phyloP scores from a whole-genome alignment of 2,329 filamentous ascomycete genomes.

The Monosporascus cannonballus region DNA sequence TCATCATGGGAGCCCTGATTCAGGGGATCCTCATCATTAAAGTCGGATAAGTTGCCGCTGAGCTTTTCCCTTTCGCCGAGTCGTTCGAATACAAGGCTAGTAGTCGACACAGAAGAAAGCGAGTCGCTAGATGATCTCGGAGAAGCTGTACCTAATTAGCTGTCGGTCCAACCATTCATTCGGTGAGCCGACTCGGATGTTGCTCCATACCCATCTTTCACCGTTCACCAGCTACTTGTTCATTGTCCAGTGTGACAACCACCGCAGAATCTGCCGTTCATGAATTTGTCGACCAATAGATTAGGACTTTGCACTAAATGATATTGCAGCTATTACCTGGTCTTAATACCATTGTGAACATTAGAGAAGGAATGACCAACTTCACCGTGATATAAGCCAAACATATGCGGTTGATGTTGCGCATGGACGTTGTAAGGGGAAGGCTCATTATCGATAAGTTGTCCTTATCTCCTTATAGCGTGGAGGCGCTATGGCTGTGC shows the following conservation, averaged over 20 bases:
- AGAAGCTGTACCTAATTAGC: conserved; percentile 19
- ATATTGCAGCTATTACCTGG: too few relatives aligned
- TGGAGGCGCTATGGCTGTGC: too few relatives aligned
- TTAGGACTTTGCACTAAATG: too few relatives aligned
- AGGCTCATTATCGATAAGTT: too few relatives aligned
- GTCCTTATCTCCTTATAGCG: too few relatives aligned
- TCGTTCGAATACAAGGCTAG: conserved; percentile 74
- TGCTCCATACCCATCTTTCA: background rate
- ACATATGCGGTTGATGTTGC: too few relatives aligned
- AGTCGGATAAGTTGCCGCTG: conserved; percentile 27
- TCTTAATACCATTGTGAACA: too few relatives aligned
- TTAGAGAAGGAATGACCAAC: too few relatives aligned
- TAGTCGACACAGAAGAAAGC: conserved; percentile 73
- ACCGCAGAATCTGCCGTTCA: background rate
- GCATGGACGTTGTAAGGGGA: too few relatives aligned
- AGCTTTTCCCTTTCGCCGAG: conserved; percentile 52
- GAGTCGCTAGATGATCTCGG: conserved; percentile 49
- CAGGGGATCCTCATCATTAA: conserved; percentile 41
- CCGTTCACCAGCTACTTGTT: background rate
- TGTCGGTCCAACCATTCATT: background rate
- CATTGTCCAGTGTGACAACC: background rate
- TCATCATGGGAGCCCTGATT: conserved; percentile 36
- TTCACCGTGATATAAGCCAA: too few relatives aligned
- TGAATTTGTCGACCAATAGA: background rate
- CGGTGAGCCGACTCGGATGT: background rate